phyloP scores from a whole-genome alignment of 78 protist species.

The Diacronema lutheri region DNA sequence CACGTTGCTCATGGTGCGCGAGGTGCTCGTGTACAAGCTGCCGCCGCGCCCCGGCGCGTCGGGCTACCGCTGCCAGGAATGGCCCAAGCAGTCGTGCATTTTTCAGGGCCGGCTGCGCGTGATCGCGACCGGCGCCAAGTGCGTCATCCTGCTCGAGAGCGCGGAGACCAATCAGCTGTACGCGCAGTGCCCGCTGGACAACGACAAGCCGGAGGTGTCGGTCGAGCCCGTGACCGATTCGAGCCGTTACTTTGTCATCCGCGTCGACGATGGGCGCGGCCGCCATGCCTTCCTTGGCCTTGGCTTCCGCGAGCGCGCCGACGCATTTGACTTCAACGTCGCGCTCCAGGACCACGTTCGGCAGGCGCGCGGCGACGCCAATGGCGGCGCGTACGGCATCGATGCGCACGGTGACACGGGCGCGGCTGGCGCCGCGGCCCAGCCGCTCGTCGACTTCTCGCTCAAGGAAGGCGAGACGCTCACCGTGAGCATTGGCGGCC shows the following conservation, averaged over 20 bases:
- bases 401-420: too few species aligned
- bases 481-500: not conserved
- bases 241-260: constrained; percentile 61
- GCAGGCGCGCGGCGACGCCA: not conserved
- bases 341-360: constrained; percentile 66
- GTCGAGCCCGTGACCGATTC: constrained; percentile 55
- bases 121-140: constrained; percentile 19
- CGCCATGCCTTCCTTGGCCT: constrained; percentile 74
- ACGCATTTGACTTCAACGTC: constrained; percentile 77
- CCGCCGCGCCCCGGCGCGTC: constrained; percentile 31
- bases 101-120: constrained; percentile 39
- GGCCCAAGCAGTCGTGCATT: constrained; percentile 31
- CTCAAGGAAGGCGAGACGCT: not conserved
- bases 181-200: constrained; percentile 49
- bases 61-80: constrained; percentile 36
- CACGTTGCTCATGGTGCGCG: not conserved
- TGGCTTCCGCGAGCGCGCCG: constrained; percentile 68
- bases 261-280: constrained; percentile 40
- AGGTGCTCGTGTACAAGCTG: constrained; percentile 30
- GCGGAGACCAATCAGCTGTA: constrained; percentile 21
- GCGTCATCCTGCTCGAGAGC: constrained; percentile 46
- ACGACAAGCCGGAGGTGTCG: constrained; percentile 5
- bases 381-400: too few species aligned
- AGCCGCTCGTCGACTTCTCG: not conserved
- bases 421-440: not conserved